These are phyloP conservation scores for Rhododendron mucronatum DNA, from an alignment of 148 eudicot species.

Conservation along the genomic window DNA sequence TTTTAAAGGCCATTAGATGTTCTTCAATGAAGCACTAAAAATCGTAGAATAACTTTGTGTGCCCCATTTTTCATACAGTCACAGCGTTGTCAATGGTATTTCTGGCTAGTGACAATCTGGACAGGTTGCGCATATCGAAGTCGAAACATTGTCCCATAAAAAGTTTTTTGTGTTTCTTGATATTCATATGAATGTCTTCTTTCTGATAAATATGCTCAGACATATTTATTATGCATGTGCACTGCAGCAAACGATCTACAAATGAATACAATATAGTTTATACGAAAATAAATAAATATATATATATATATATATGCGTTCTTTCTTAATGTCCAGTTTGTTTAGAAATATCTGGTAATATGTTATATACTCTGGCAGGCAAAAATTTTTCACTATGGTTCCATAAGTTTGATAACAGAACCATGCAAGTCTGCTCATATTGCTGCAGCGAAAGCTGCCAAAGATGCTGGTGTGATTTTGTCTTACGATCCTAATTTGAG, in stretches of 20 bases:
- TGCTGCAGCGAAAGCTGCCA: slow-evolving; percentile 87
- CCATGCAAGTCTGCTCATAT: slow-evolving; percentile 93
- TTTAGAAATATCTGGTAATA: not conserved
- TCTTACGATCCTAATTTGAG: slow-evolving; percentile 97
- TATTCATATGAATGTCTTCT: not conserved
- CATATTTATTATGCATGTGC: not conserved
- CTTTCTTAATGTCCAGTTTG: not conserved
- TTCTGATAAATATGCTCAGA: not conserved
- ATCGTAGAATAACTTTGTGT: not conserved
- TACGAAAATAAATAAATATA: not conserved
- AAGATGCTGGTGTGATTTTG: slow-evolving; percentile 84
- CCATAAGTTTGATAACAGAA: slow-evolving; percentile 92
- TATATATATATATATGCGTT: not conserved
- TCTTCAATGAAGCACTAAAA: not conserved
- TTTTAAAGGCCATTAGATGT: not conserved
- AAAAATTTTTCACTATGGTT: slow-evolving; percentile 89
- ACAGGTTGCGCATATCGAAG: not conserved
- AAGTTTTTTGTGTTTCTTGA: not conserved
- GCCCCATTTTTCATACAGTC: not conserved
- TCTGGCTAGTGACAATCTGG: slow-evolving; percentile 1
- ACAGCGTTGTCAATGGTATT: not conserved
- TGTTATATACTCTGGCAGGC: slow-evolving; percentile 47
- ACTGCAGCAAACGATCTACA: not conserved
- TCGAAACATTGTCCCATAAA: not conserved
- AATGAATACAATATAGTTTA: not conserved